phyloP scores from a whole-genome alignment of 2,329 filamentous ascomycete genomes.

The Botryotinia narcissicola region DNA sequence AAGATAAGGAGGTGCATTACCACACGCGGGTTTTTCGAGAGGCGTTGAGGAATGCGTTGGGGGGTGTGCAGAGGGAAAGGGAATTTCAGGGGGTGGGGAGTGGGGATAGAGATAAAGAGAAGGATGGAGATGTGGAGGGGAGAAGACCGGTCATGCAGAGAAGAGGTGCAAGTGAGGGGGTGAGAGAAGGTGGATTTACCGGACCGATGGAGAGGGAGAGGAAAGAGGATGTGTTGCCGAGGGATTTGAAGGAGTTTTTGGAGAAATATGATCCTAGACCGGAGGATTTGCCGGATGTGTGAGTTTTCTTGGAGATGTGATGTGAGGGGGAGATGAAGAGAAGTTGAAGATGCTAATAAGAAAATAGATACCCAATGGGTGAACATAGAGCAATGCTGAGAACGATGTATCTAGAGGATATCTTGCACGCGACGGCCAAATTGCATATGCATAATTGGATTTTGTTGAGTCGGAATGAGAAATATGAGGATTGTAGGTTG shows the following conservation, averaged over 20 bases:
- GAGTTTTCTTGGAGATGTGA: not conserved
- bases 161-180: not conserved
- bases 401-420: constrained; percentile 25
- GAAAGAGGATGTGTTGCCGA: not conserved
- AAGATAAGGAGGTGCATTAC: not conserved
- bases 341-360: not conserved
- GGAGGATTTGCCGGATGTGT: constrained; percentile 7
- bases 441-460: constrained; percentile 28
- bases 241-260: constrained; percentile 19
- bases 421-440: constrained; percentile 23
- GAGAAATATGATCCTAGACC: constrained; percentile 25
- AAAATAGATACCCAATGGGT: constrained; percentile 11
- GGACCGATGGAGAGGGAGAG: not conserved
- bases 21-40: not conserved
- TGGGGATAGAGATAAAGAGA: too few relatives aligned
- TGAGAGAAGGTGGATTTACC: not conserved
- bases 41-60: not conserved
- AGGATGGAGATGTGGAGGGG: not conserved
- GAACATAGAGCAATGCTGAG: constrained; percentile 22
- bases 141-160: not conserved
- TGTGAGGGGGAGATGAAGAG: too few relatives aligned
- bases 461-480: constrained; percentile 24
- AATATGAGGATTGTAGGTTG: constrained; percentile 23
- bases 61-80: not conserved
- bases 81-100: too few relatives aligned